phyloP scores from a whole-genome alignment of 495 filamentous ascomycete genomes.

The Terfezia claveryi region DNA sequence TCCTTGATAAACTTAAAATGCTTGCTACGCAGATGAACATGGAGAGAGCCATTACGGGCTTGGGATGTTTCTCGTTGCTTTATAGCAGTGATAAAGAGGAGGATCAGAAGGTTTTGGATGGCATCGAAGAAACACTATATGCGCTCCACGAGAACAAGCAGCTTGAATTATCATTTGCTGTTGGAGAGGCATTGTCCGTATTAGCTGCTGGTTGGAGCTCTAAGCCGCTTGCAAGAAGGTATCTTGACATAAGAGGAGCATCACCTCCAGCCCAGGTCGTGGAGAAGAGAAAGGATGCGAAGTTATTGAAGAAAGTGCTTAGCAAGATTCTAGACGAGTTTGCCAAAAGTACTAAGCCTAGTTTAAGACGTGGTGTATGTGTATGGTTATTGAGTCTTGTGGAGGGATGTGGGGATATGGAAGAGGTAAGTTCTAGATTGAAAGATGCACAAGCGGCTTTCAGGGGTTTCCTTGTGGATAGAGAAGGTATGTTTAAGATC shows the following conservation, averaged over 20 bases:
- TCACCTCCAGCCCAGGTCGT: background rate
- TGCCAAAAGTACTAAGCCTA: slow-evolving; percentile 51
- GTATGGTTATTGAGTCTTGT: slow-evolving; percentile 89
- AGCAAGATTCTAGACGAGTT: slow-evolving; percentile 36
- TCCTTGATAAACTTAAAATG: slow-evolving; percentile 36
- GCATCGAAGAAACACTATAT: slow-evolving; percentile 29
- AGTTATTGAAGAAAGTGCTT: slow-evolving; percentile 6
- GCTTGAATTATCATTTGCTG: slow-evolving; percentile 65
- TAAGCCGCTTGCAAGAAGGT: slow-evolving; percentile 30
- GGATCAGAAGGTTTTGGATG: slow-evolving; percentile 5
- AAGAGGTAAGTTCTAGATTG: slow-evolving; percentile 46
- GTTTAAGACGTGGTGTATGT: slow-evolving; percentile 64
- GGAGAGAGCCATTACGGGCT: slow-evolving; percentile 51
- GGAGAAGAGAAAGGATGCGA: background rate
- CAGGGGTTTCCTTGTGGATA: slow-evolving; percentile 61
- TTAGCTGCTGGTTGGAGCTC: slow-evolving; percentile 62
- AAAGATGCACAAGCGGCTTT: slow-evolving; percentile 69
- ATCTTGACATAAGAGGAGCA: slow-evolving; percentile 36
- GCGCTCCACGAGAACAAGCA: slow-evolving; percentile 62
- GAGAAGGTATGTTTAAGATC: slow-evolving; percentile 29
- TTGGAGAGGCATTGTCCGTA: slow-evolving; percentile 65
- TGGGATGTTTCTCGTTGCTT: slow-evolving; percentile 45
- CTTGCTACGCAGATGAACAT: slow-evolving; percentile 51
- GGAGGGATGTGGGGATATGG: slow-evolving; percentile 61
- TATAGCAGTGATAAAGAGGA: slow-evolving; percentile 11